These are phyloP conservation scores for Collybia mongolica DNA, from an alignment of 768 basidiomycete genomes.

Conservation along the genomic window DNA sequence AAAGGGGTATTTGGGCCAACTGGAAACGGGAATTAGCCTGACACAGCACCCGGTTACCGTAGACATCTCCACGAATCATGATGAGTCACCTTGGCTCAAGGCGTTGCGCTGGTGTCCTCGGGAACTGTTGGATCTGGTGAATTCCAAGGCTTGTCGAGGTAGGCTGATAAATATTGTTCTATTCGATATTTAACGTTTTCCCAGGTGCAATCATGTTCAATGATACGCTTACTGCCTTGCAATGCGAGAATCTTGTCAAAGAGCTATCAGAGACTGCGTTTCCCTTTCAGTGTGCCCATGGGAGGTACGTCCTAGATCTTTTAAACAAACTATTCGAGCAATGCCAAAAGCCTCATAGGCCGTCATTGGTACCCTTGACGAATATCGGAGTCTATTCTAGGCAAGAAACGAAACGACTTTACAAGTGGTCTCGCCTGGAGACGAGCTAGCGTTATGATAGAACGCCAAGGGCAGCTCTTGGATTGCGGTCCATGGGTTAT, in stretches of 20 bases:
- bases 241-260: constrained; percentile 68
- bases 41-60: neutral
- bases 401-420: constrained; percentile 3
- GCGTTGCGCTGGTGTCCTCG: constrained; percentile 82
- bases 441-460: neutral
- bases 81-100: constrained; percentile 58
- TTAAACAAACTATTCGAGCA: constrained; percentile 2
- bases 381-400: constrained; percentile 15
- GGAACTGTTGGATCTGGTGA: constrained; percentile 78
- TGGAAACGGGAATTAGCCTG: constrained; percentile 46
- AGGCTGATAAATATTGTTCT: constrained; percentile 5
- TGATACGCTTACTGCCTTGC: constrained; percentile 63
- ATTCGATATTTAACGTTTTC: constrained; percentile 3
- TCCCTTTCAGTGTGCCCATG: constrained; percentile 97
- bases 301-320: constrained; percentile 52
- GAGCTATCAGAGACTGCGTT: constrained; percentile 71
- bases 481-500: neutral
- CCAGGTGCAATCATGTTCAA: constrained; percentile 98
- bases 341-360: constrained; percentile 20
- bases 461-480: neutral
- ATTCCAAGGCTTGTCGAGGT: constrained; percentile 97
- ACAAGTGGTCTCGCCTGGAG: constrained; percentile 14
- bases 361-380: constrained; percentile 39
- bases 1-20: constrained; percentile 65
- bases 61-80: constrained; percentile 13